A percentile compares a stretch with the other conserved stretches of the same genome.
Conservation (phyloP, 129 eudicot genomes). For the sunflower (Helianthus annuus) region HanXRQr2.0-SUNRISE NC_035442.2:153868789-153869288, state of each 20-base stretch:
- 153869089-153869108: background rate
- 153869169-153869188: background rate
- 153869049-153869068: background rate
- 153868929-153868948: background rate
- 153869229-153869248: slow-evolving; percentile 75
- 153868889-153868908: no score
- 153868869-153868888: no score
- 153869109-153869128: background rate
- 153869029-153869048: background rate
- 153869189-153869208: slow-evolving; percentile 31
- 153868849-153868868: background rate
- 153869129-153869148: background rate
- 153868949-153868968: background rate
- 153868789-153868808: background rate
- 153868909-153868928: background rate
- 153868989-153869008: background rate
- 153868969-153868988: background rate
- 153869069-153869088: background rate
- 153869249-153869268: slow-evolving; percentile 84
- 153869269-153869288: slow-evolving; percentile 94
- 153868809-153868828: background rate
- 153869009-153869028: background rate
- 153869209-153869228: slow-evolving; percentile 68
- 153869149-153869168: slow-evolving; percentile 7
- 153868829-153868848: background rate